Evolutionary conservation across 306 rosid genomes (phyloP).

Genomic region (Prunus persica): DNA sequence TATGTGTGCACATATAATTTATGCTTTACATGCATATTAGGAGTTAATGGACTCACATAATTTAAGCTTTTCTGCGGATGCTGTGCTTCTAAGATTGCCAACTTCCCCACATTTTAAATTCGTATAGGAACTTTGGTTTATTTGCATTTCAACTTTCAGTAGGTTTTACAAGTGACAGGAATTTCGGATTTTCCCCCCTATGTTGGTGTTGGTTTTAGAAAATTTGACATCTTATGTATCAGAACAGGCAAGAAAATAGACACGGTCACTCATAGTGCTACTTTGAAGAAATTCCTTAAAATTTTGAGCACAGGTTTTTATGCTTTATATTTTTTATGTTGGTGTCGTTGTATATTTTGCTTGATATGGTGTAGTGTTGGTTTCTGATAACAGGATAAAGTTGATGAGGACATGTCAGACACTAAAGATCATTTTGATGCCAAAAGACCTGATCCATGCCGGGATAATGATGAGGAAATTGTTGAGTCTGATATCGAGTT

Average conservation of each 20-base stretch:
- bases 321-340: neutral
- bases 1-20: neutral
- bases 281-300: neutral
- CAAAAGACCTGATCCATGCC: constrained; percentile 16
- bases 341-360: neutral
- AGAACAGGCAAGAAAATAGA: neutral
- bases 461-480: constrained; percentile 40
- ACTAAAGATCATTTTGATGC: constrained; percentile 25
- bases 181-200: neutral
- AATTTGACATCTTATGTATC: neutral
- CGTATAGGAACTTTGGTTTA: neutral
- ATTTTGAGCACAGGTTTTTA: neutral
- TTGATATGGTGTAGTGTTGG: neutral
- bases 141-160: neutral
- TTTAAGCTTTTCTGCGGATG: neutral
- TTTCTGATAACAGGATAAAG: constrained; percentile 42
- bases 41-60: neutral
- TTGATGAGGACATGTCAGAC: constrained; percentile 19
- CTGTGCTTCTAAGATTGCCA: neutral
- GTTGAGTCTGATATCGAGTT: constrained; percentile 76
- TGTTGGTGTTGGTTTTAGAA: neutral
- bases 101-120: neutral
- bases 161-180: neutral
- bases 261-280: neutral
- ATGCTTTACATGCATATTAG: neutral